Conservation (phyloP, 176 grass and related monocot genomes). For the Carex cristatella region DNA sequence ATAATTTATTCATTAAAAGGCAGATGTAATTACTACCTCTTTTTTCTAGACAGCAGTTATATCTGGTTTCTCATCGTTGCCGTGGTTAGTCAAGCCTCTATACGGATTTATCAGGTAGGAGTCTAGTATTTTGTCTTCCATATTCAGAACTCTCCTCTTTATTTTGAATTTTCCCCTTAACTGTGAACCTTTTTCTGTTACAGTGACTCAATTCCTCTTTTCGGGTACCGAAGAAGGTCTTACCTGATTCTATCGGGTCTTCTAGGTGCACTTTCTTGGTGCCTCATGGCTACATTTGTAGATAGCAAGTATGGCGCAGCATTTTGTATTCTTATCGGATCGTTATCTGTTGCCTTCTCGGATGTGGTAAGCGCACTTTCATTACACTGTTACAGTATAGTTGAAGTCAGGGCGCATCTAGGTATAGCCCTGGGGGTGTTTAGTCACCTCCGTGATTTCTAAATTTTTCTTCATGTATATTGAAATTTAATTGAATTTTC, state of each 20-base stretch:
- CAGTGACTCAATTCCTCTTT: slow-evolving; percentile 99
- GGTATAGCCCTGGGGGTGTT: too few relatives aligned
- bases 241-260: slow-evolving; percentile 95
- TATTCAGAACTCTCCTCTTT: not conserved
- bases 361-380: slow-evolving; percentile 73
- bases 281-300: slow-evolving; percentile 79
- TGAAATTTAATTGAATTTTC: too few relatives aligned
- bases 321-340: slow-evolving; percentile 86
- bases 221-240: slow-evolving; percentile 92
- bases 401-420: not conserved
- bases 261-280: slow-evolving; percentile 95
- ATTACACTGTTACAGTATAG: not conserved
- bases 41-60: slow-evolving; percentile 89
- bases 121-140: not conserved
- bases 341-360: slow-evolving; percentile 98
- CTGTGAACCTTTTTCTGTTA: slow-evolving; percentile 13
- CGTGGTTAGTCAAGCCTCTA: slow-evolving; percentile 95
- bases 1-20: slow-evolving; percentile 12
- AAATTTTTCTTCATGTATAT: too few relatives aligned
- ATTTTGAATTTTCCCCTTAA: not conserved
- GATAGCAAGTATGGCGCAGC: slow-evolving; percentile 85
- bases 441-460: too few relatives aligned
- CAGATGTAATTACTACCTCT: slow-evolving; percentile 37
- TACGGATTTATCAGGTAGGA: slow-evolving; percentile 96
- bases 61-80: slow-evolving; percentile 83